phyloP scores from a whole-genome alignment of 768 basidiomycete genomes.

The Mycena polygramma region DNA sequence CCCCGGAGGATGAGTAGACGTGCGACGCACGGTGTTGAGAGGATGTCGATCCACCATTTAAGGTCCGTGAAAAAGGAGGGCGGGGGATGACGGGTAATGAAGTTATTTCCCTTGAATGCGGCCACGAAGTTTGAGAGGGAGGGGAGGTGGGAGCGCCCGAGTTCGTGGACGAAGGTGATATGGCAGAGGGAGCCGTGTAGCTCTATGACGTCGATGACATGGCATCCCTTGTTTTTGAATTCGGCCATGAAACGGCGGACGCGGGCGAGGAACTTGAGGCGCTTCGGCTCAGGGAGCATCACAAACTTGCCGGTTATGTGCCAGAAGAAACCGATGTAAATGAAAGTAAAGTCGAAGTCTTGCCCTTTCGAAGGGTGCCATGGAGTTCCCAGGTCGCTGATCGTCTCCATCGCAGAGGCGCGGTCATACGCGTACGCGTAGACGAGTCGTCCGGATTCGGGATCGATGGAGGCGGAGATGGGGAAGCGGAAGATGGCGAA shows the following conservation, averaged over 20 bases:
- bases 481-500: conserved; percentile 40
- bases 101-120: conserved; percentile 1
- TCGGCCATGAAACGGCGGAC: background rate
- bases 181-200: conserved; percentile 22
- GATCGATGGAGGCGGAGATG: too few species aligned
- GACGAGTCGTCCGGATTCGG: too few species aligned
- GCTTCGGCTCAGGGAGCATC: background rate
- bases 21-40: background rate
- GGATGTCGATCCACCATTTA: conserved; percentile 3
- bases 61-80: background rate
- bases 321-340: conserved; percentile 4
- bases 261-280: conserved; percentile 37
- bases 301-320: background rate
- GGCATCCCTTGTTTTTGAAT: too few species aligned
- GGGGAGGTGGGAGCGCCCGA: conserved; percentile 12
- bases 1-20: background rate
- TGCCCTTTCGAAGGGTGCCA: conserved; percentile 18
- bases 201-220: conserved; percentile 12
- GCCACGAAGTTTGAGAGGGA: conserved; percentile 10
- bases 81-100: background rate
- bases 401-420: background rate
- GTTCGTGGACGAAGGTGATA: conserved; percentile 5
- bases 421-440: conserved; percentile 10
- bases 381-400: background rate
- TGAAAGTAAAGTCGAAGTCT: background rate